phyloP scores from a whole-genome alignment of 257 asterid species.

The Leonotis leonurus region DNA sequence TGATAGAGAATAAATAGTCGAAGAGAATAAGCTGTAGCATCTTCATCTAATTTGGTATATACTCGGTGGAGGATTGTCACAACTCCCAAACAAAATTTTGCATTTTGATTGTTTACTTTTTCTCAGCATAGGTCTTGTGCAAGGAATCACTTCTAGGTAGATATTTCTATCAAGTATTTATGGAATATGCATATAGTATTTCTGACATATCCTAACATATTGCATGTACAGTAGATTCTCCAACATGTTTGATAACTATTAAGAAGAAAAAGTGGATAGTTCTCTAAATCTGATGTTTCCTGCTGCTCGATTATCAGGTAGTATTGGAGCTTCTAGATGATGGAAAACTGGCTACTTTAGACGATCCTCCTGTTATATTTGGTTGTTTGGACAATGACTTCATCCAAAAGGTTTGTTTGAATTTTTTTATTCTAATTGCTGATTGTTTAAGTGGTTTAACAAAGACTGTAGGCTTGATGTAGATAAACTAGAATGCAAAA shows the following conservation, averaged over 20 bases:
- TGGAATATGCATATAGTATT: too few species aligned
- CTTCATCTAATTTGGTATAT: too few species aligned
- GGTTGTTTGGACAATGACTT: conserved; percentile 69
- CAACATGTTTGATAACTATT: not conserved
- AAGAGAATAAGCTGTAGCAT: too few species aligned
- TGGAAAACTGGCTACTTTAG: conserved; percentile 75
- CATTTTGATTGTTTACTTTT: too few species aligned
- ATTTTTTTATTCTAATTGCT: not conserved
- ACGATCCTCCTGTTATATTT: conserved; percentile 68
- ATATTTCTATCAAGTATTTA: too few species aligned
- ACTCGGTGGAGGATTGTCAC: too few species aligned
- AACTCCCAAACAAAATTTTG: too few species aligned
- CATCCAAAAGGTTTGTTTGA: conserved; percentile 54
- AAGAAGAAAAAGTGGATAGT: not conserved
- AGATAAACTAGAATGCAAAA: too few species aligned
- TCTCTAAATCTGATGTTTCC: conserved; percentile 14
- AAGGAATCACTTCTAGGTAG: too few species aligned
- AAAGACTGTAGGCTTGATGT: too few species aligned
- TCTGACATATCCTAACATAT: not conserved
- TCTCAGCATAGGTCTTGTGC: too few species aligned
- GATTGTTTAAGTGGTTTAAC: not conserved
- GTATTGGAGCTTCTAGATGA: conserved; percentile 77
- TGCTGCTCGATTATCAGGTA: conserved; percentile 36
- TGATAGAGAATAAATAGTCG: too few species aligned
- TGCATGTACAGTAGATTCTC: not conserved